phyloP scores from a whole-genome alignment of 1,284 basidiomycete species.

The Puccinia polysora region DNA sequence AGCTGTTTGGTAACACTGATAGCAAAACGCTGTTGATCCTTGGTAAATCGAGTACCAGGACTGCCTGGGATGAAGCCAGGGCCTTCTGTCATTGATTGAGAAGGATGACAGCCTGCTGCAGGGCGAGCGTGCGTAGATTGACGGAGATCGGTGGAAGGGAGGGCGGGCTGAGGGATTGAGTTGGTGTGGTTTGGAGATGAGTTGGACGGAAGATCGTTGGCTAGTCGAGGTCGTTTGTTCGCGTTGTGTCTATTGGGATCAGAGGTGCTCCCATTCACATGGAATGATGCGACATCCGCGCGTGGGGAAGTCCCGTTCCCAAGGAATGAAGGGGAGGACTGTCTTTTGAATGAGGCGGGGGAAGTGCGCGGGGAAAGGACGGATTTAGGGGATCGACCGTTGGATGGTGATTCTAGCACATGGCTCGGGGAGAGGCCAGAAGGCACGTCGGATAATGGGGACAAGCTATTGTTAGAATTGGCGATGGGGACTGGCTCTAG shows the following conservation, averaged over 20 bases:
- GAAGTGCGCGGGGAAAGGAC: background rate
- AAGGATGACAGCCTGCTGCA: background rate
- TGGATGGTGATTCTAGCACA: conserved; percentile 5
- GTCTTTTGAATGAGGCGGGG: background rate
- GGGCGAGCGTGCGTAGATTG: conserved; percentile 1
- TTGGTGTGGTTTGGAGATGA: background rate
- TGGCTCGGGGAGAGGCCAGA: conserved; percentile 8
- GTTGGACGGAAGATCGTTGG: background rate
- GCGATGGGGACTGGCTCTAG: background rate
- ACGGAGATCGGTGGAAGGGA: no score
- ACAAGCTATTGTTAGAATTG: conserved; percentile 12
- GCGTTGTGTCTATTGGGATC: background rate
- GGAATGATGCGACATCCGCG: background rate
- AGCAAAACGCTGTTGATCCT: conserved; percentile 72
- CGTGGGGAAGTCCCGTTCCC: background rate
- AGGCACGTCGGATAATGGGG: conserved; percentile 19
- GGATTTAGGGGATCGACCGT: background rate
- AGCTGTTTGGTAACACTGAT: conserved; percentile 72
- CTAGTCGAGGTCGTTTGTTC: conserved; percentile 11
- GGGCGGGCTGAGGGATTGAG: no score
- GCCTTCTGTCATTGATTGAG: background rate
- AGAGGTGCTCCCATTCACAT: background rate
- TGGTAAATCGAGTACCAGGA: conserved; percentile 19
- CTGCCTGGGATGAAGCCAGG: conserved; percentile 19
- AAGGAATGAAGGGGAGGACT: conserved; percentile 8